phyloP scores from a whole-genome alignment of 2,329 filamentous ascomycete species.

The Zasmidium cellare region DNA sequence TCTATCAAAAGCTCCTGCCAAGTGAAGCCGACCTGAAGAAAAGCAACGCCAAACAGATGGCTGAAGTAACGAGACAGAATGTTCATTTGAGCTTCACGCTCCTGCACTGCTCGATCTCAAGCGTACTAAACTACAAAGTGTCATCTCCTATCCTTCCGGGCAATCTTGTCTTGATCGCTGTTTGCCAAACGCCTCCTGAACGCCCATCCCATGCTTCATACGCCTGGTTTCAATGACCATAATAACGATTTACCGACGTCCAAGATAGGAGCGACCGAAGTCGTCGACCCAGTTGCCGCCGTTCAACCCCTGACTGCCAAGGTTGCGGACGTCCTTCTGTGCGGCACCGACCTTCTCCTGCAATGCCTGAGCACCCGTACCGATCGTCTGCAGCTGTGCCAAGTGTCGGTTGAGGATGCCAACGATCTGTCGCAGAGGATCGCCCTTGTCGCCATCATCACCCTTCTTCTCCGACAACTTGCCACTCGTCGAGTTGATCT shows the following conservation, averaged over 20 bases:
- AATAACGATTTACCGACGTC: conserved; percentile 52
- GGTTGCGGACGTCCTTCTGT: conserved; percentile 70
- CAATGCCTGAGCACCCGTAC: conserved; percentile 76
- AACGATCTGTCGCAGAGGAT: conserved; percentile 88
- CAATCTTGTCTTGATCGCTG: not conserved
- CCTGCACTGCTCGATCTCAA: not conserved
- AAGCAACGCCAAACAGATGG: not conserved
- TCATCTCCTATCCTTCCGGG: not conserved
- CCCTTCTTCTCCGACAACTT: conserved; percentile 74
- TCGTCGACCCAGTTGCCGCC: conserved; percentile 73
- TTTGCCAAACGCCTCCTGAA: not conserved
- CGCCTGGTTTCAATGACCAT: not conserved
- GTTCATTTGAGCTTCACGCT: not conserved
- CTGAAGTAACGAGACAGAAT: not conserved
- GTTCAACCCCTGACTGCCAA: conserved; percentile 46
- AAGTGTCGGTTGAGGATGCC: conserved; percentile 92
- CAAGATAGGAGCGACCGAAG: conserved; percentile 88
- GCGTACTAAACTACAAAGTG: not conserved
- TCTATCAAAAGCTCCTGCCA: too few species aligned
- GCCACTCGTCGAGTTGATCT: conserved; percentile 92
- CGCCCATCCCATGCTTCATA: not conserved
- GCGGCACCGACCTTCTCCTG: conserved; percentile 80
- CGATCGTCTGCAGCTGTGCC: conserved; percentile 88
- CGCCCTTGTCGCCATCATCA: conserved; percentile 64
- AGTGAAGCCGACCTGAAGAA: too few species aligned